Conservation (phyloP, 2,329 filamentous ascomycete genomes). For the Exophiala xenobiotica region DNA sequence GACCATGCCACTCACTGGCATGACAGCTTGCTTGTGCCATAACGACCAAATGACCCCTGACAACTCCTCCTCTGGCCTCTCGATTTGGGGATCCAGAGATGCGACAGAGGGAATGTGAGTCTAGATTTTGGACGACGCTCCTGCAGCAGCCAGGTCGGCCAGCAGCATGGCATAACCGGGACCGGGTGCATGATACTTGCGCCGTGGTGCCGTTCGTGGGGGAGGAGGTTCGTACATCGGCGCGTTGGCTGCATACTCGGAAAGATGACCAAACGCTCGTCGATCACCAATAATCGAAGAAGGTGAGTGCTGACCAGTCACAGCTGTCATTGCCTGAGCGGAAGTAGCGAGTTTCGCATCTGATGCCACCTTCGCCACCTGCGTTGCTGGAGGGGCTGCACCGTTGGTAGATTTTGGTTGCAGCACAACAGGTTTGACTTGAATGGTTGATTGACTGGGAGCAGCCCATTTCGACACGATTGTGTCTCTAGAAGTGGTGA, state of each 20-base stretch:
- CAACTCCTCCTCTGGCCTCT: neutral
- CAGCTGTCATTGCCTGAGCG: neutral
- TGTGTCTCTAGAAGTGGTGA: neutral
- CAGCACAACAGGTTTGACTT: neutral
- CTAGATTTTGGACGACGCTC: neutral
- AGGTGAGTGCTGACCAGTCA: neutral
- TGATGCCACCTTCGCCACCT: neutral
- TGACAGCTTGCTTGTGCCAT: too few relatives aligned
- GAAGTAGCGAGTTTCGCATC: neutral
- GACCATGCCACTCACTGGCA: too few relatives aligned
- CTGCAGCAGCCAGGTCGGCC: neutral
- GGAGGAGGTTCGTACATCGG: conserved; percentile 1
- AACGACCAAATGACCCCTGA: too few relatives aligned
- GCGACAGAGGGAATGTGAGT: too few relatives aligned
- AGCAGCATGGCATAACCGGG: conserved; percentile 3
- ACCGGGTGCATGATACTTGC: conserved; percentile 2
- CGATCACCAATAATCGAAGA: conserved; percentile 11
- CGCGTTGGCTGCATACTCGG: neutral
- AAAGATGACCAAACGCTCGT: conserved; percentile 3
- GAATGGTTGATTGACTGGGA: neutral
- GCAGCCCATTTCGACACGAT: conserved; percentile 19
- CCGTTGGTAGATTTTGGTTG: conserved; percentile 7
- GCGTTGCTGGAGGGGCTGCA: neutral
- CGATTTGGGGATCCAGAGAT: too few relatives aligned
- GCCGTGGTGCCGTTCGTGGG: neutral